A percentile compares a stretch with the other conserved stretches of the same genome.
Evolutionary conservation across 164 flowering plant species (phyloP).

Genomic region (Kalanchoe fedtschenkoi): DNA sequence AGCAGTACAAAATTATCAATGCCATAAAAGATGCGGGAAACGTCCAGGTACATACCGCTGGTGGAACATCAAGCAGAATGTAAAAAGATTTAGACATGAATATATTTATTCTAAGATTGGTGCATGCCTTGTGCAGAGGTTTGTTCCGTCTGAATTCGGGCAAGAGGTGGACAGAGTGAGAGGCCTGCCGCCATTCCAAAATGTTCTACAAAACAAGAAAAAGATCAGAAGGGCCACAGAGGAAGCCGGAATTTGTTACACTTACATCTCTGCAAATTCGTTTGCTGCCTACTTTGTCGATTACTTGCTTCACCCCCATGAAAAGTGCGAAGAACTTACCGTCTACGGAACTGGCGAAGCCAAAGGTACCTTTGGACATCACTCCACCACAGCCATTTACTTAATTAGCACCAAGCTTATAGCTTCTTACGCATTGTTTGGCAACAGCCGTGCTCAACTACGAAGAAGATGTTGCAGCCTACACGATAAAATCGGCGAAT

Average conservation of each 20-base stretch:
- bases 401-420: too few species aligned
- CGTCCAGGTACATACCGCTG: constrained; percentile 46
- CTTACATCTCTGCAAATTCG: constrained; percentile 65
- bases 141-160: constrained; percentile 73
- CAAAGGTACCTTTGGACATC: neutral
- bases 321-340: neutral
- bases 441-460: constrained; percentile 21
- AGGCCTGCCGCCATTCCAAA: constrained; percentile 59
- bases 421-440: neutral
- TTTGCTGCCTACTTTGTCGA: constrained; percentile 35
- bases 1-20: constrained; percentile 15
- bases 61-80: neutral
- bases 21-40: constrained; percentile 47
- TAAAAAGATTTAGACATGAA: neutral
- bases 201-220: constrained; percentile 45
- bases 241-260: constrained; percentile 36
- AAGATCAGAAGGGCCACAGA: constrained; percentile 31
- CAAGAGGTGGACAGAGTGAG: constrained; percentile 58
- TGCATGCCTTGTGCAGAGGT: constrained; percentile 29
- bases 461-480: constrained; percentile 25
- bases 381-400: neutral
- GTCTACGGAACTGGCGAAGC: constrained; percentile 7
- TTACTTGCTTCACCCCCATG: constrained; percentile 1
- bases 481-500: constrained; percentile 20
- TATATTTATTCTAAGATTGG: neutral